Evolutionary conservation across 306 rosid species (phyloP), one percentile per base, ranked within the genome.

Genomic region (Lathyrus oleraceus): DNA sequence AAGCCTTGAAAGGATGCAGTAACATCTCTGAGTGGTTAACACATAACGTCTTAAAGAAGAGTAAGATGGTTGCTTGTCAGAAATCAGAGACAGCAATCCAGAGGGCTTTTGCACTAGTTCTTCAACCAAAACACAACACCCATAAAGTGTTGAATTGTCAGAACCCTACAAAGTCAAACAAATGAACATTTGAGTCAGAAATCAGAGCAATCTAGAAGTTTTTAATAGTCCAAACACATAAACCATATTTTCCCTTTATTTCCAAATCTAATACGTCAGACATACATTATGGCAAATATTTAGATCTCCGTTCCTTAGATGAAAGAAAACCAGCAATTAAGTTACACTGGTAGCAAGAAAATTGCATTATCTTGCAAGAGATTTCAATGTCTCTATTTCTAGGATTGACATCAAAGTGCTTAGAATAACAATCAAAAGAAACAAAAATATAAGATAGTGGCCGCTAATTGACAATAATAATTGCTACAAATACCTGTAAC

Each of bases 111-210:
- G 92, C 66, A 91, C 99, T 63, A 87, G 81, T 83, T 95, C 99
- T 74, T 95, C 99, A 73, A 91, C 99, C 71, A 95, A 85, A 76
- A 87, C 87, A 71, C 99, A 95, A 82, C 99, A 91, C 57, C 99
- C 99, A 67, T 91, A 95, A 72, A 95, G 83, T 43, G 91, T 89
- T 53, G 99, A 88, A 84, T 89, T 87, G 77, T 94, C 97, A 61
- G 92, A 96, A 44, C 90, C 97, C 99, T 95, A 73, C 58, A 52
- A 73, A 78, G 47, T 20, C 35, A 63, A 64, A 67, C 21, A 27
- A 65, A 49, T 47, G 60, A 66, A 38, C 23, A 52, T 36, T 30
- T 69, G 36, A 57, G 72, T 38, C 36, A 57, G 30, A 53, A 59
- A 48, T 70, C 25, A 39, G 6, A 12, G 52, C 65, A 64, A 42